Conservation (phyloP, 2,329 filamentous ascomycete species). For the Lasiodiplodia citricola region DNA sequence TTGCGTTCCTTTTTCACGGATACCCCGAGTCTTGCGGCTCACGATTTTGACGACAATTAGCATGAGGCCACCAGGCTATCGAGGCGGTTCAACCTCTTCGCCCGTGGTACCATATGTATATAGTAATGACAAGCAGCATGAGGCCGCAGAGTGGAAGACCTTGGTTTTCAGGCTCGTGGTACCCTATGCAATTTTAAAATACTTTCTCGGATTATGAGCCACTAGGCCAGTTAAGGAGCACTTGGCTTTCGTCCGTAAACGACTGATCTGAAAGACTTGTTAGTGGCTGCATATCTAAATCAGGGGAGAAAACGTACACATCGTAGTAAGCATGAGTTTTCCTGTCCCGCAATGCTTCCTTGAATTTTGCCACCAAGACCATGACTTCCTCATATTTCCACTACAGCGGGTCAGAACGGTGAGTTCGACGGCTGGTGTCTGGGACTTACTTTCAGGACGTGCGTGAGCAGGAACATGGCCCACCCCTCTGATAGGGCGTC, state of each 20-base stretch:
- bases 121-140: conserved; percentile 20
- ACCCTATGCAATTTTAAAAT: neutral
- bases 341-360: conserved; percentile 6
- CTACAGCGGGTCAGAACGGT: neutral
- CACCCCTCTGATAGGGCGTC: conserved; percentile 1
- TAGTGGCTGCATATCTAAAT: neutral
- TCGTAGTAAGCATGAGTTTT: conserved; percentile 19
- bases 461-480: conserved; percentile 18
- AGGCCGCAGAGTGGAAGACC: neutral
- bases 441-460: conserved; percentile 5
- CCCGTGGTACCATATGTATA: neutral
- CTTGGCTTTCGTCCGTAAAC: conserved; percentile 6
- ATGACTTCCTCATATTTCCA: conserved; percentile 20
- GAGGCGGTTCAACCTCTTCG: neutral
- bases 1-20: conserved; percentile 4
- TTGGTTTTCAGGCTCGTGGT: neutral
- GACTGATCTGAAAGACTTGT: neutral
- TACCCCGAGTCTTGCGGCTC: conserved; percentile 7
- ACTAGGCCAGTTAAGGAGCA: neutral
- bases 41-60: conserved; percentile 16
- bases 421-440: neutral
- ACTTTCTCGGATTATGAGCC: neutral
- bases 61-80: conserved; percentile 1
- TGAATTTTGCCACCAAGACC: conserved; percentile 12
- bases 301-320: neutral